Evolutionary conservation across 225 moss, liverwort and hornwort species (phyloP).

Genomic region (Marchantia polymorpha): DNA sequence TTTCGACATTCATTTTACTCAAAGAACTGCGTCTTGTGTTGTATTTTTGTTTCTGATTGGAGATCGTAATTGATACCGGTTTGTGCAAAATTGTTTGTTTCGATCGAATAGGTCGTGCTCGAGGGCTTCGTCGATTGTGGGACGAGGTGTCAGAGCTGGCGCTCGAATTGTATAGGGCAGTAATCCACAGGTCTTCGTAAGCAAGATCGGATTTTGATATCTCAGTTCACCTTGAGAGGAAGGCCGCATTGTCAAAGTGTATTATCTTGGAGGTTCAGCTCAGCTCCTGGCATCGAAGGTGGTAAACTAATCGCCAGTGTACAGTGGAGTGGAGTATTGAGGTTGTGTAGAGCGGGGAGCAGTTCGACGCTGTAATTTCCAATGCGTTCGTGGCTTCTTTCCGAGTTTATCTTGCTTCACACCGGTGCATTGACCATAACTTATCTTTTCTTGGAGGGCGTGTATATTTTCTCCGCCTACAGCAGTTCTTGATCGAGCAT

Average conservation of each 20-base stretch:
- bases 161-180: slow-evolving; percentile 16
- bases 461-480: background rate
- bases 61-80: slow-evolving; percentile 19
- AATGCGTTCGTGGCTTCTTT: slow-evolving; percentile 1
- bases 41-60: slow-evolving; percentile 16
- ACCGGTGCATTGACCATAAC: slow-evolving; percentile 22
- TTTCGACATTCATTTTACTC: no score
- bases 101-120: slow-evolving; percentile 1
- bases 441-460: slow-evolving; percentile 14
- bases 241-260: slow-evolving; percentile 2
- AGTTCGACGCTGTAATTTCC: slow-evolving; percentile 1
- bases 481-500: slow-evolving; percentile 9
- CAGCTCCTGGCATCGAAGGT: background rate
- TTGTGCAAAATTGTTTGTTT: slow-evolving; percentile 4
- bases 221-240: background rate
- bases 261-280: background rate
- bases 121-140: slow-evolving; percentile 10
- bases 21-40: no score
- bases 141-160: slow-evolving; percentile 11
- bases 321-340: slow-evolving; percentile 11
- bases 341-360: slow-evolving; percentile 11
- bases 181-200: background rate
- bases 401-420: slow-evolving; percentile 1
- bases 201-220: slow-evolving; percentile 6
- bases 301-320: slow-evolving; percentile 2